phyloP scores from a whole-genome alignment of 352 stramenopile species.

The Aphanomyces euteiches region DNA sequence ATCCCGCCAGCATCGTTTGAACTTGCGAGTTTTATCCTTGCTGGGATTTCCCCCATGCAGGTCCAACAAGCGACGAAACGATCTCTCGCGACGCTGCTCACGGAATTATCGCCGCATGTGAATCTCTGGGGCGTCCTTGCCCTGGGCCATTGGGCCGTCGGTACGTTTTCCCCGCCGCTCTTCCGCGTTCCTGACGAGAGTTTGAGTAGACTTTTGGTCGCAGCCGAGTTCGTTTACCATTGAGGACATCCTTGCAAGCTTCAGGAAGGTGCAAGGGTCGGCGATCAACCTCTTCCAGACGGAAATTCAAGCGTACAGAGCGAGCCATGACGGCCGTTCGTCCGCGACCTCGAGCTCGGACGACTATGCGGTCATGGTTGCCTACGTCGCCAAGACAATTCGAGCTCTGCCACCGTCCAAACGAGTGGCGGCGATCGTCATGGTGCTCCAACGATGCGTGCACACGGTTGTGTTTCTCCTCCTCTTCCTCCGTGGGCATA shows the following conservation, averaged over 20 bases:
- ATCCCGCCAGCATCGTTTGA: constrained; percentile 1
- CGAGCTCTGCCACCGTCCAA: not conserved
- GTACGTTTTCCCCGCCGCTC: constrained; percentile 1
- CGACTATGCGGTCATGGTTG: constrained; percentile 11
- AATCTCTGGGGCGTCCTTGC: constrained; percentile 4
- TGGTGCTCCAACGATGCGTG: not conserved
- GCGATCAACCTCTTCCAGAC: not conserved
- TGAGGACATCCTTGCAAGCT: not conserved
- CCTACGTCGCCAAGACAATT: constrained; percentile 13
- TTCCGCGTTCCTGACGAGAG: not conserved
- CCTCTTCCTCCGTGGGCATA: not conserved
- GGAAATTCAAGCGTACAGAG: constrained; percentile 6
- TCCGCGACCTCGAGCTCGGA: not conserved
- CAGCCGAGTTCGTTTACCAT: constrained; percentile 15
- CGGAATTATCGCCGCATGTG: not conserved
- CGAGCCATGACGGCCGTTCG: not conserved
- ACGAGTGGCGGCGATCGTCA: not conserved
- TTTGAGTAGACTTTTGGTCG: constrained; percentile 13
- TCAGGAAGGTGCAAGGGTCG: not conserved
- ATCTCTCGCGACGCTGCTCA: not conserved
- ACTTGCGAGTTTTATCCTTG: not conserved
- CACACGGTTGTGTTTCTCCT: constrained; percentile 1
- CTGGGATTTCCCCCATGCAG: not conserved
- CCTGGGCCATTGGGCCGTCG: constrained; percentile 8
- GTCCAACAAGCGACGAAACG: constrained; percentile 1